Evolutionary conservation across 2,329 filamentous ascomycete species (phyloP), one percentile per base, ranked within the genome.

Genomic region (Ceratocystis variospora): DNA sequence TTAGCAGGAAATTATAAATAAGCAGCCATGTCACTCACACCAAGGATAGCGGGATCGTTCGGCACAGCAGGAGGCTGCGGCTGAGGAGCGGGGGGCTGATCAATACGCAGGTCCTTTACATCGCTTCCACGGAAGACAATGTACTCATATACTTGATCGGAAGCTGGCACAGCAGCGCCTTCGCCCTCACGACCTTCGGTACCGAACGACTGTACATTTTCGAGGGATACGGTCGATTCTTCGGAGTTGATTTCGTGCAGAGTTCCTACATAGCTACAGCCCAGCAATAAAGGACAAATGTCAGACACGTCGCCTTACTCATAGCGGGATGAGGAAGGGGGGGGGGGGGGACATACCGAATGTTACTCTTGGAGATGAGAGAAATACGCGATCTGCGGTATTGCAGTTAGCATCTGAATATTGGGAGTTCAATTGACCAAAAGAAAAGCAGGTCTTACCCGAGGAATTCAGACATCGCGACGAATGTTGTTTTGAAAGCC

Each of bases 211-310:
- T 87, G 85, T 75, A 99, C 94, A 83, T 96, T 93, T 75, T 99
- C 92, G 70, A 99, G 86, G 53, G 94, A 95, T 73, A 99, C 95
- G 70, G 94, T 97, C 61, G 93, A 95, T 72, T 90, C 89, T 76
- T 96, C 92, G 69, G 93, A 96, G 77, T 96, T 96, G 83, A 99
- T 99, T 76, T 96, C 90, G 79, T 96, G 91, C 64, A 99, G 86
- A 65, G 89, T 93, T 71, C 94, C 94, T 74, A 96, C 90, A 79
- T 97, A 97, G 78, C 92, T 96, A 73, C 68, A 63, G 76, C 79
- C 37, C 37, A 41, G 12, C 37, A 41, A 41, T 41, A 41, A 41
- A 70, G 79, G 76, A 71, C 70, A 70, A 62, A 69, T 53, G 63
- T 65, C n/a, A 68, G 48, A 17, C 41, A 63, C 28, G 57, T 61